Percentiles rank a stretch among this genome's conserved stretches.
Evolutionary conservation across 805 yeast species (phyloP).

Genomic region (Lipomyces sp.): DNA sequence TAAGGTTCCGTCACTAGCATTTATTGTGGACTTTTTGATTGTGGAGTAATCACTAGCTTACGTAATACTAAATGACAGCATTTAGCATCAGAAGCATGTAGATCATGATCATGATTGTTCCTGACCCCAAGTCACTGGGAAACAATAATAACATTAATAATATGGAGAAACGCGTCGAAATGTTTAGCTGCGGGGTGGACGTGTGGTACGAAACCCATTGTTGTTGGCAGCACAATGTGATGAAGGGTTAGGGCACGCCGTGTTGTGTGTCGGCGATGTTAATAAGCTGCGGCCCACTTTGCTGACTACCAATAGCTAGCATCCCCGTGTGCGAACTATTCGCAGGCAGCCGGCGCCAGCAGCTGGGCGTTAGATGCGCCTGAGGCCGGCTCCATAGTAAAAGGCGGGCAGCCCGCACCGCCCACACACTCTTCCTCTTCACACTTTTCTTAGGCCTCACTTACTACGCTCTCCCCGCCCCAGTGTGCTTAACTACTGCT

Average conservation of each 20-base stretch:
- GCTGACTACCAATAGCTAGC: not conserved
- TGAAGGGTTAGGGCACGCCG: not conserved
- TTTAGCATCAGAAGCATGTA: too few species aligned
- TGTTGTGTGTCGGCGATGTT: not conserved
- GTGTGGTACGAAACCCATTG: too few species aligned
- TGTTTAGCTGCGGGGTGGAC: too few species aligned
- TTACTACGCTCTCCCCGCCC: slow-evolving; percentile 8
- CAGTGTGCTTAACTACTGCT: not conserved
- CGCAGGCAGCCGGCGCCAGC: not conserved
- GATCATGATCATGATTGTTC: too few species aligned
- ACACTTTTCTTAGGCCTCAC: slow-evolving; percentile 15
- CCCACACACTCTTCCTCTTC: slow-evolving; percentile 17
- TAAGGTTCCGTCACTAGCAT: too few species aligned
- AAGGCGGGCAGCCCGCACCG: slow-evolving; percentile 27
- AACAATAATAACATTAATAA: not conserved
- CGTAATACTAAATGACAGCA: too few species aligned
- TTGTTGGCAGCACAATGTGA: not conserved
- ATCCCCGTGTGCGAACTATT: not conserved
- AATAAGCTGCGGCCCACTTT: not conserved
- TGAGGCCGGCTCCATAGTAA: slow-evolving; percentile 14
- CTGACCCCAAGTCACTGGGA: too few species aligned
- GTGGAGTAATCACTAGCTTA: too few species aligned
- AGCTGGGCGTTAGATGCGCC: slow-evolving; percentile 1
- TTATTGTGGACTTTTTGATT: too few species aligned
- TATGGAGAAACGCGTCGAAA: not conserved